Base-by-base conservation (phyloP, 1,284 basidiomycete genomes). In the Ceratobasidium sp. region DNA sequence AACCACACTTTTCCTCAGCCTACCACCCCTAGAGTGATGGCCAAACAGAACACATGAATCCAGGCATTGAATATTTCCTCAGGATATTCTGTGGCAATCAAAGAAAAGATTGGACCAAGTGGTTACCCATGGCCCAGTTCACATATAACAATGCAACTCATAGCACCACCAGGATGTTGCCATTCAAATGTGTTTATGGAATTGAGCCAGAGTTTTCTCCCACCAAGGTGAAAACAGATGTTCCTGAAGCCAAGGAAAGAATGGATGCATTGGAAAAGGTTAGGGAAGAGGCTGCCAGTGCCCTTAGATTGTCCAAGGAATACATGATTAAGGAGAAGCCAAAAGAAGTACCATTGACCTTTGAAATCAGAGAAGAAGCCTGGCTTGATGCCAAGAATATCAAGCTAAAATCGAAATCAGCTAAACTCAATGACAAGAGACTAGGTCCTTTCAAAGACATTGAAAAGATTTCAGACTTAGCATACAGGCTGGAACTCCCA, bases 1-100 rank as follows among this genome's bases (percentile, higher is more conserved):
- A 47, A 41, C 73, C 42, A 42, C 68, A 29, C 56, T 68, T 71
- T 19, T 74, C 73, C 1, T 77, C 76, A 0, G 73, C 76, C 0
- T 77, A 72, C 42, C 76, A 76, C 52, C 77, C 76, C 0, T 71
- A 78, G 50, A 74, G 75, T 0, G 75, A 79, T 56, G 76, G 78
- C 0, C 76, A 79, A 46, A 76, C 75, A 0, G 76, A 79, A 70
- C 39, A 70, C 0, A 71, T 75, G 4, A 78, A 79, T 68, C 75
- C 77, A 50, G 42, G 42, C 0, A 30, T 78, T 0, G 75, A 77
- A 56, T 71, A 71, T 7, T 71, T 69, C 39, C 64, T 74, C 6
- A 69, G 73, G 0, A 23, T 27, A 49, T 74, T 68, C 46, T 49
- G 29, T 16, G 39, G 58, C 11, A 69, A 72, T 25, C 27, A 58